Evolutionary conservation across 768 basidiomycete species (phyloP), one percentile per base, ranked within the genome.

Genomic region (Sporobolomyces roseus): DNA sequence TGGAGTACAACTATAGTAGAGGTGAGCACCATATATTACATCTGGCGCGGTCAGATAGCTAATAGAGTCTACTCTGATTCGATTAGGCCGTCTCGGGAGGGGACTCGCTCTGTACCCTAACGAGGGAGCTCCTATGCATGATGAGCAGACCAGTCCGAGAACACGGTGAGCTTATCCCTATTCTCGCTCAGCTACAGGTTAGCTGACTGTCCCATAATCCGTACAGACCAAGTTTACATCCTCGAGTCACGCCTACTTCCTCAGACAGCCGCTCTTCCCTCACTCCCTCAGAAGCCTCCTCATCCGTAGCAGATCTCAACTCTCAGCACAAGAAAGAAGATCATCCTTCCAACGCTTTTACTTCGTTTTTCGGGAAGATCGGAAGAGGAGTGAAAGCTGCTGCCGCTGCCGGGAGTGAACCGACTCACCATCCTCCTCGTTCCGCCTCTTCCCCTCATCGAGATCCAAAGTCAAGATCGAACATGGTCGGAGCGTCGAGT

Each of bases 401-500:
- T 1, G 64, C 69, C 3, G 46, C 60, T 12, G 55, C 60, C 1
- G 55, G 54, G 0, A 36, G 64, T 10, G 69, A 70, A 27, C 64
- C 69, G n/a, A 63, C 69, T 8, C 61, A 65, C 27, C 61, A 66
- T 38, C 38, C 50, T 53, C 38, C 61, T 43, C 50, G 50, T 36
- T 53, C 61, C 7, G 27, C 50, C 32, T 43, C 45, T 2, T 53
- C 58, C 33, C 56, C 58, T 13, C 49, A 46, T 45, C 51, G 56
- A 38, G 56, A 66, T 27, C 56, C 41, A 21, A 25, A 58, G 30
- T 46, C 53, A 32, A 63, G 59, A 14, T 53, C 63, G 21, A 50
- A 36, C 63, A 55, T 65, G 53, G 59, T 70, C 29, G 69, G 64
- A 32, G 32, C 64, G 9, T 70, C 69, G 32, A 70, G 69, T 32